Evolutionary conservation across 75 land plant species (phyloP).

Genomic region (Pseudotsuga menziesii): DNA sequence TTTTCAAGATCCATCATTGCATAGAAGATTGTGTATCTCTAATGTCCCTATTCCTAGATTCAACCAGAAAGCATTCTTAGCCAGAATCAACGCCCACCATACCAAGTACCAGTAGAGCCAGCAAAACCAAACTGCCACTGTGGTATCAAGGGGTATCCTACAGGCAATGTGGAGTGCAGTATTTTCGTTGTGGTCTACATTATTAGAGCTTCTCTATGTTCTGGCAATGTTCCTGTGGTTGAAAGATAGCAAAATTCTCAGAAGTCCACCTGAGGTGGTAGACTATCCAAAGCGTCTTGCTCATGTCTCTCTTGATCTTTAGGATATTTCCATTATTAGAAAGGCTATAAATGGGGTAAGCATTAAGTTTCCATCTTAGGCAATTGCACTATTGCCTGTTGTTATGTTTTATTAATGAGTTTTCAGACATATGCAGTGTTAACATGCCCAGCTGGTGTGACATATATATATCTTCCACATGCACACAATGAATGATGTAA

Average conservation of each 20-base stretch:
- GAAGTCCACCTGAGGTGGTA: constrained; percentile 23
- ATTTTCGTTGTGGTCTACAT: constrained; percentile 17
- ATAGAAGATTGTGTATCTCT: constrained; percentile 45
- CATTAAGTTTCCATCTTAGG: background rate
- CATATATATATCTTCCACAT: too few relatives aligned
- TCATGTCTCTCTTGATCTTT: constrained; percentile 9
- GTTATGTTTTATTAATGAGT: too few relatives aligned
- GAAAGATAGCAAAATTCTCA: constrained; percentile 21
- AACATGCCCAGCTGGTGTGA: too few relatives aligned
- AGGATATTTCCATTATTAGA: constrained; percentile 23
- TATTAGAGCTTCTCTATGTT: constrained; percentile 7
- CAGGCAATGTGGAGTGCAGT: constrained; percentile 5
- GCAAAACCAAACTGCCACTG: background rate
- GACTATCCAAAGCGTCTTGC: constrained; percentile 16
- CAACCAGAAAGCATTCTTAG: constrained; percentile 13
- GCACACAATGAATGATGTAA: too few relatives aligned
- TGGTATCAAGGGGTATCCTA: background rate
- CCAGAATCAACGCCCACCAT: constrained; percentile 30
- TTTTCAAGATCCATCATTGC: constrained; percentile 34
- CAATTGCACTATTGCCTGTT: too few relatives aligned
- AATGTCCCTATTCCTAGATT: constrained; percentile 40
- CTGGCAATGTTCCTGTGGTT: constrained; percentile 9
- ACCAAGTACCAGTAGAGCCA: constrained; percentile 8
- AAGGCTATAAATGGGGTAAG: constrained; percentile 31
- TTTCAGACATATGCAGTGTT: too few relatives aligned